A percentile compares a stretch with the other conserved stretches of the same genome.
Evolutionary conservation across 768 basidiomycete genomes (phyloP).

Genomic region (Pulveroboletus sp.): DNA sequence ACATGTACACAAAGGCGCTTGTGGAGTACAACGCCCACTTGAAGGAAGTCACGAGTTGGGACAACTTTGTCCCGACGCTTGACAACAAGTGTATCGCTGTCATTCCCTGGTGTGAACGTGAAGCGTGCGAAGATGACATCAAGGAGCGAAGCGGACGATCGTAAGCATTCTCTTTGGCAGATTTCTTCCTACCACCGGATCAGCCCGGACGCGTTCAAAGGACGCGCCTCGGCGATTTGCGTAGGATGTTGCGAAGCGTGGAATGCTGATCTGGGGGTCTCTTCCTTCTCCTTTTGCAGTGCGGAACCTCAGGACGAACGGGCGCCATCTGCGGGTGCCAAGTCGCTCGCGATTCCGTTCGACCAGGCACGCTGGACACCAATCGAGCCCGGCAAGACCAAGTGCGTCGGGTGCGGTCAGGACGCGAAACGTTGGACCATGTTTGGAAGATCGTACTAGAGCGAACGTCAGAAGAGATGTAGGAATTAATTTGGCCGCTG

Average conservation of each 20-base stretch:
- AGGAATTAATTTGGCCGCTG: background rate
- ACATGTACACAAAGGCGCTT: constrained; percentile 82
- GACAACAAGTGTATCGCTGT: constrained; percentile 85
- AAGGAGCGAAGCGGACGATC: constrained; percentile 87
- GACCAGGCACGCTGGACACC: constrained; percentile 80
- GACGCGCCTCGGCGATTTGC: no score
- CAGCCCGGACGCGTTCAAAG: no score
- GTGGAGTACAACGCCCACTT: constrained; percentile 66
- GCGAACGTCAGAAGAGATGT: background rate
- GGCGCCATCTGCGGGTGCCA: constrained; percentile 95
- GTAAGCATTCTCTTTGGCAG: constrained; percentile 39
- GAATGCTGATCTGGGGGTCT: background rate
- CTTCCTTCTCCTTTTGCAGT: constrained; percentile 46
- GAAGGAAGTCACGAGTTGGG: constrained; percentile 79
- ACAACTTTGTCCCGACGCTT: constrained; percentile 86
- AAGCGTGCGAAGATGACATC: constrained; percentile 95
- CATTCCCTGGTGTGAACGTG: constrained; percentile 95
- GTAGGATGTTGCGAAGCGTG: no score
- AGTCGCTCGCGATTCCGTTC: constrained; percentile 94
- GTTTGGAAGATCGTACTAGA: constrained; percentile 87
- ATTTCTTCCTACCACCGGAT: background rate
- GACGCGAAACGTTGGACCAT: constrained; percentile 95
- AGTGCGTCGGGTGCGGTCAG: constrained; percentile 83
- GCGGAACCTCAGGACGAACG: constrained; percentile 89
- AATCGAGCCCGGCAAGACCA: constrained; percentile 81